Evolutionary conservation across 495 filamentous ascomycete genomes (phyloP).

Genomic region (Neurospora sp.): DNA sequence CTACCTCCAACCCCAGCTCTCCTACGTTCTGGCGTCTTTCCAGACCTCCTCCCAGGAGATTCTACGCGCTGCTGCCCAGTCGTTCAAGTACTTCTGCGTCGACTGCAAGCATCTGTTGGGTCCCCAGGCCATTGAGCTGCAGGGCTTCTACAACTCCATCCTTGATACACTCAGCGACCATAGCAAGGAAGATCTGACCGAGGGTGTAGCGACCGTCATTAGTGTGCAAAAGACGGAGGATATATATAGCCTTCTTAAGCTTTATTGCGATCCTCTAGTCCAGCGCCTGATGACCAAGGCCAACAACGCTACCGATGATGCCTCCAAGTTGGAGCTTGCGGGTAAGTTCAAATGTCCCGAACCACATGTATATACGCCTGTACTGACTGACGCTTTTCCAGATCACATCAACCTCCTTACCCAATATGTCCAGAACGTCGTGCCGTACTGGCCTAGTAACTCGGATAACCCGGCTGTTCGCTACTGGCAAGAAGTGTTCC

Average conservation of each 20-base stretch:
- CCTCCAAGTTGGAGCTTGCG: slow-evolving; percentile 70
- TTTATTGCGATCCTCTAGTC: slow-evolving; percentile 91
- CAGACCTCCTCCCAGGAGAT: slow-evolving; percentile 77
- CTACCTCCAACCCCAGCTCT: slow-evolving; percentile 80
- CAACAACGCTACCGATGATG: slow-evolving; percentile 70
- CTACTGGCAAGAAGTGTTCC: slow-evolving; percentile 90
- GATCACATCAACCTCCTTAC: slow-evolving; percentile 90
- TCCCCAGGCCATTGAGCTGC: slow-evolving; percentile 69
- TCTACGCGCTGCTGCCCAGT: slow-evolving; percentile 78
- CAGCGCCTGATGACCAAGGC: slow-evolving; percentile 77
- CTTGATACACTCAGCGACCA: slow-evolving; percentile 70
- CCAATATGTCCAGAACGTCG: slow-evolving; percentile 71
- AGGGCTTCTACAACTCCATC: slow-evolving; percentile 82
- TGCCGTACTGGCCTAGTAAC: slow-evolving; percentile 61
- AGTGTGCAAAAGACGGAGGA: slow-evolving; percentile 72
- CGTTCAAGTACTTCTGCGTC: slow-evolving; percentile 91
- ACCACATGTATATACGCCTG: neutral
- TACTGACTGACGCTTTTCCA: slow-evolving; percentile 25
- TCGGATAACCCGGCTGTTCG: slow-evolving; percentile 84
- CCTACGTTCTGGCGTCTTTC: slow-evolving; percentile 90
- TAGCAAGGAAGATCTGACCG: slow-evolving; percentile 92
- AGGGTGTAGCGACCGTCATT: slow-evolving; percentile 86
- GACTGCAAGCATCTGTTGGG: slow-evolving; percentile 84
- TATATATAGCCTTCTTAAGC: slow-evolving; percentile 72
- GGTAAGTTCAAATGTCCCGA: slow-evolving; percentile 40